A percentile compares a stretch with the other conserved stretches of the same genome.
Evolutionary conservation across 208 protist species (phyloP).

Genomic region (Acanthamoeba triangularis): DNA sequence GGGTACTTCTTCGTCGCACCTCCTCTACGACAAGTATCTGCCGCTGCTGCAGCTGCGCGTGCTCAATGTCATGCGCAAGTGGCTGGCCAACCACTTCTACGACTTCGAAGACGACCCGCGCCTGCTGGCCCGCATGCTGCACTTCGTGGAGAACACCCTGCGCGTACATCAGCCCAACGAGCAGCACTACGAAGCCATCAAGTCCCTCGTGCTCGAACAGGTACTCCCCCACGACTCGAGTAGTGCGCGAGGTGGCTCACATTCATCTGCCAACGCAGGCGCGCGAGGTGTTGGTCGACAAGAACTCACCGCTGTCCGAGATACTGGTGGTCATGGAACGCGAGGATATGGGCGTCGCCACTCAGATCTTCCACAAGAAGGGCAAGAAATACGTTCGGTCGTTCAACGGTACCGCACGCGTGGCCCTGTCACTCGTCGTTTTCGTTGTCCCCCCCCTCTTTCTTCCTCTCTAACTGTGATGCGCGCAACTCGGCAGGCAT

Average conservation of each 20-base stretch:
- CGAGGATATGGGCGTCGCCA: neutral
- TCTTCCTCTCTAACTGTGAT: neutral
- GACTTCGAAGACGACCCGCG: slow-evolving; percentile 45
- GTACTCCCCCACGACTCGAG: neutral
- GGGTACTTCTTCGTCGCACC: neutral
- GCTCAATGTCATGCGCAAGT: slow-evolving; percentile 60
- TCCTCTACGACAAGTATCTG: slow-evolving; percentile 21
- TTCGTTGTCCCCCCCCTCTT: neutral
- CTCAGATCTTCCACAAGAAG: slow-evolving; percentile 48
- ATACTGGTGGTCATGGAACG: slow-evolving; percentile 35
- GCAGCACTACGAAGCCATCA: slow-evolving; percentile 25
- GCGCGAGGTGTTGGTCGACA: neutral
- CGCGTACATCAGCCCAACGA: slow-evolving; percentile 28
- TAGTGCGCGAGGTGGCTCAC: too few species aligned
- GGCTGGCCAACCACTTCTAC: slow-evolving; percentile 63
- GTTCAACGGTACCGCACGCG: slow-evolving; percentile 5
- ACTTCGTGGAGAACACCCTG: slow-evolving; percentile 29
- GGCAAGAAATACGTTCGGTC: slow-evolving; percentile 11
- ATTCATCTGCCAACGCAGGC: neutral
- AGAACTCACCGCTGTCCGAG: slow-evolving; percentile 26
- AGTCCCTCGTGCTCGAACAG: slow-evolving; percentile 20
- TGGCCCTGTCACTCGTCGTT: neutral
- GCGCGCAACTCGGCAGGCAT: neutral
- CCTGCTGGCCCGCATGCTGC: neutral
- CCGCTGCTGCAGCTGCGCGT: slow-evolving; percentile 55